Evolutionary conservation across 495 filamentous ascomycete species (phyloP), one percentile per base, ranked within the genome.

Genomic region (Thozetella sp.): DNA sequence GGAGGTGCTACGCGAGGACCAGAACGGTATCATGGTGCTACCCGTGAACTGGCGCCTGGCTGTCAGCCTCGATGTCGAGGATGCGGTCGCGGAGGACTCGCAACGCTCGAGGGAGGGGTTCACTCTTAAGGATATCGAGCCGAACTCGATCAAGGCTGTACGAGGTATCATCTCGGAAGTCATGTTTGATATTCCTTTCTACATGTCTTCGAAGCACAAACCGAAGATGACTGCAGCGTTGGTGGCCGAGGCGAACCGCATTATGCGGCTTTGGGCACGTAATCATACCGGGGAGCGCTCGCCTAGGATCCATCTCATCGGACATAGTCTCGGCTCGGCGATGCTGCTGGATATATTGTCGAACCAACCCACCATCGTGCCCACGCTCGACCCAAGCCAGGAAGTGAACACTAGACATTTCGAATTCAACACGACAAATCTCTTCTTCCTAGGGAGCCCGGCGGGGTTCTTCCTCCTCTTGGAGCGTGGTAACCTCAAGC

Each of bases 131-230:
- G 93, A 98, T 68, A 97, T 99, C 62, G 97, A 95, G 2, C 93
- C 92, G 0, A 82, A 87, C n/a, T 91, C 92, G 0, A 90, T 99
- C 51, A 92, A 94, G 0, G 91, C 90, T 3, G 89, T 99, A 0
- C 87, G 95, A 11, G 90, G 89, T 62, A 82, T 99, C 63, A 93
- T 99, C 60, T 93, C 90, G 55, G 95, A 99, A 69, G 93, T 99
- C 56, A 96, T 99, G 91, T 86, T 97, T 3, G 95, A 99, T 68
- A 92, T 99, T 30, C 95, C 95, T 0, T 97, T 96, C 65, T 99
- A 98, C 73, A 85, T 99, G 61, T 97, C 93, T 1, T 48, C 43
- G 43, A 90, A 95, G 64, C 95, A 97, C 73, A 95, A 97, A 64
- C 86, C 89, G 1, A 96, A 92, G 73, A 98, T 99, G 93, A 88